These are phyloP conservation scores for Cystoderma amianthinum DNA, from an alignment of 768 basidiomycete genomes.

Conservation along the genomic window DNA sequence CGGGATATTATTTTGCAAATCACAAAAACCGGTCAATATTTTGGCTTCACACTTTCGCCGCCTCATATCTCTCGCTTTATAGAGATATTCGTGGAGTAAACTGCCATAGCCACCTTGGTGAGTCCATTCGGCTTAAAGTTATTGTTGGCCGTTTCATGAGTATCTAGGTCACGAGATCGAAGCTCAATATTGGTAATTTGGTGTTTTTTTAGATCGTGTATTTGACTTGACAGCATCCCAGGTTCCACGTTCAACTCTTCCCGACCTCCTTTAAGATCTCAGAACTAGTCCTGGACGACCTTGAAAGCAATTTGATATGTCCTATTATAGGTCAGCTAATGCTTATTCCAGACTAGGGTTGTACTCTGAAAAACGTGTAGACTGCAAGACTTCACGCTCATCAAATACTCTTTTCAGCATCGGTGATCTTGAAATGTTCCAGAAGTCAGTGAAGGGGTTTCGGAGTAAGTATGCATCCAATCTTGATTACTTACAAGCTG, in stretches of 20 bases:
- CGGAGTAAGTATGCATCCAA: conserved; percentile 18
- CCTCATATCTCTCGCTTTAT: conserved; percentile 19
- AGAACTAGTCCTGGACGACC: conserved; percentile 19
- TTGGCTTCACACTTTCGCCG: conserved; percentile 37
- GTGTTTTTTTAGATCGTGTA: too few species aligned
- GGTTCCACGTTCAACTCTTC: conserved; percentile 29
- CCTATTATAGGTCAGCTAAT: conserved; percentile 23
- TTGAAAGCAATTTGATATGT: conserved; percentile 31
- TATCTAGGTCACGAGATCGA: conserved; percentile 29
- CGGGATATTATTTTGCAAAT: conserved; percentile 47
- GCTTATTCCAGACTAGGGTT: background rate
- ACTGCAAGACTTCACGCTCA: conserved; percentile 28
- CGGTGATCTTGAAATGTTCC: conserved; percentile 28
- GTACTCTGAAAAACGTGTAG: conserved; percentile 13
- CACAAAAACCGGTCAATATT: conserved; percentile 36
- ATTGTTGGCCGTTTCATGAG: too few species aligned
- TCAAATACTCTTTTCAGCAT: conserved; percentile 30
- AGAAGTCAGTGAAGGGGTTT: conserved; percentile 24
- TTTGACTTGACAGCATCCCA: too few species aligned
- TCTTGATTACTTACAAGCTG: background rate
- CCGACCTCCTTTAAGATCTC: conserved; percentile 20
- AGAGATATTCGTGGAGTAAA: conserved; percentile 27
- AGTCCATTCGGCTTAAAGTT: background rate
- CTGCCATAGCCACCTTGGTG: background rate
- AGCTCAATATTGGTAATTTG: conserved; percentile 38